Evolutionary conservation across 2,329 filamentous ascomycete species (phyloP), one percentile per base, ranked within the genome.

Genomic region (Pyrenophora seminiperda): DNA sequence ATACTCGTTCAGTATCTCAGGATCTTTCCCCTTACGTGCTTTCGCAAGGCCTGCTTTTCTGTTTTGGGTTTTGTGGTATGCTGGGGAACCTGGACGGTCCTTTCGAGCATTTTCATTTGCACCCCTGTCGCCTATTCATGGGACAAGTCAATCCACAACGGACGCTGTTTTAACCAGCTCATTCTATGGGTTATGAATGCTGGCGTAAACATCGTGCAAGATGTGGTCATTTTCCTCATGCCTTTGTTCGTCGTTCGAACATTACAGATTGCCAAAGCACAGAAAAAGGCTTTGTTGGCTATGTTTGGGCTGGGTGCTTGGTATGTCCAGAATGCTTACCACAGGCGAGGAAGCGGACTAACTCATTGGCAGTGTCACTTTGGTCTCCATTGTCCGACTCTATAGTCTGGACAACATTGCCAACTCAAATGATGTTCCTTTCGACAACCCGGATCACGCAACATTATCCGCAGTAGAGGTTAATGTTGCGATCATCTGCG

Each of bases 261-360:
- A 4, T 57, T 77, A 11, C 58, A 63, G 5, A 66, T 76, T 40
- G 63, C 68, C 2, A 54, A 39, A 22, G 56, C 53, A 4, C 70
- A 75, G 48, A 76, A 75, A 56, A 53, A 64, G 38, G 68, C 68
- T 14, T 52, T 77, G 2, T 61, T 67, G 10, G 53, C 61, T 5
- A 66, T 76, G 40, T 74, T 77, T 45, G 63, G 65, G 4, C 58
- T 76, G 24, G 73, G 73, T 29, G 61, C 61, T 7, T 69, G 74
- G 74, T 76, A 63, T 51, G 71, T 59, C 27, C 36, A 10, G 1
- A 11, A 33, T 39, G 29, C 22, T 7, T 18, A 10, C 36, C 29
- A 13, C 31, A 31, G 17, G 24, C 9, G n/a, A 27, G 15, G 10
- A 7, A 41, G 19, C 9, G 22, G 11, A 30, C 56, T 60, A 44